These are phyloP conservation scores for Phytophthora podocarpi DNA, from an alignment of 352 stramenopile species.

Conservation along the genomic window DNA sequence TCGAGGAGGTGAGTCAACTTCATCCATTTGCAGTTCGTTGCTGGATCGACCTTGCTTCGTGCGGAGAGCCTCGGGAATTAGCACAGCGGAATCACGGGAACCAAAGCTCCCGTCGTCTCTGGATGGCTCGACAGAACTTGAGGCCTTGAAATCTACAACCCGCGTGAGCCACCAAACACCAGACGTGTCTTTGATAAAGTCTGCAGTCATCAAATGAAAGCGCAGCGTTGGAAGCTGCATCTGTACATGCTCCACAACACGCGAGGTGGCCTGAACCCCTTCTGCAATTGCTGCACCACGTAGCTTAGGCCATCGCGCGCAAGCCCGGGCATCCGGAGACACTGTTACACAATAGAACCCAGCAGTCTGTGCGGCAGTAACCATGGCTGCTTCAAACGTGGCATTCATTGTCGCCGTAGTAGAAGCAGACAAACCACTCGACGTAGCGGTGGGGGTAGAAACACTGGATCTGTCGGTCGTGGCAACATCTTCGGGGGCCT, in stretches of 20 bases:
- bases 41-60: slow-evolving; percentile 39
- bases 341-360: slow-evolving; percentile 48
- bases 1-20: neutral
- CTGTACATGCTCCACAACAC: slow-evolving; percentile 70
- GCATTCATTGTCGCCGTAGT: slow-evolving; percentile 28
- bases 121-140: slow-evolving; percentile 16
- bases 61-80: slow-evolving; percentile 52
- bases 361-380: slow-evolving; percentile 27
- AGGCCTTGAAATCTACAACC: slow-evolving; percentile 58
- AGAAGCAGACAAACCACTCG: neutral
- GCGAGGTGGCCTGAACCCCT: slow-evolving; percentile 47
- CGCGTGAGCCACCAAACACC: slow-evolving; percentile 77
- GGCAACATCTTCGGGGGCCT: slow-evolving; percentile 18
- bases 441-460: neutral
- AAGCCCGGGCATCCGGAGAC: slow-evolving; percentile 40
- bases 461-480: neutral
- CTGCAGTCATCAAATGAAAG: slow-evolving; percentile 58
- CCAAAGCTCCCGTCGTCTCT: slow-evolving; percentile 15
- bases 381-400: slow-evolving; percentile 36
- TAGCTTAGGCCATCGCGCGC: slow-evolving; percentile 54
- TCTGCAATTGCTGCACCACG: slow-evolving; percentile 60
- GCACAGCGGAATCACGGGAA: slow-evolving; percentile 43
- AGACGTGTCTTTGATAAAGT: slow-evolving; percentile 72
- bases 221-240: slow-evolving; percentile 60
- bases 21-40: slow-evolving; percentile 9